phyloP scores from a whole-genome alignment of 2,329 filamentous ascomycete species.

The Coniella vitis region DNA sequence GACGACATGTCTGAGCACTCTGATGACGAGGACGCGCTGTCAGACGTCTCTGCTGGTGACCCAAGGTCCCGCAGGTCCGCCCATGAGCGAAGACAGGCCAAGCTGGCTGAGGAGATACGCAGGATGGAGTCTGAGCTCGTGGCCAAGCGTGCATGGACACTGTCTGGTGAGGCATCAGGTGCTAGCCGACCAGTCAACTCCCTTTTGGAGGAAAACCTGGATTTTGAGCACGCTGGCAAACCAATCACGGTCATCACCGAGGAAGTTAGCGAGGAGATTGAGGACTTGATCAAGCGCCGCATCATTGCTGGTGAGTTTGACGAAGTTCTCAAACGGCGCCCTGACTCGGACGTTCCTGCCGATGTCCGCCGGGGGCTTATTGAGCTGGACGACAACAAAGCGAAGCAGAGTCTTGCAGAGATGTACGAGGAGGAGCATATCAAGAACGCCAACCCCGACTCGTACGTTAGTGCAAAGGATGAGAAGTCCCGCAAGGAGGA shows the following conservation, averaged over 20 bases:
- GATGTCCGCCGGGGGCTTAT: constrained; percentile 63
- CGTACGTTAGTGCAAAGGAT: constrained; percentile 73
- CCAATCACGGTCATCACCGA: constrained; percentile 90
- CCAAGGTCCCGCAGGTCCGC: constrained; percentile 70
- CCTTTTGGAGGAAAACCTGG: constrained; percentile 85
- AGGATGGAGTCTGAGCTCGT: constrained; percentile 84
- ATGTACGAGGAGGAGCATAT: constrained; percentile 92
- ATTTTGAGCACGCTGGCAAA: constrained; percentile 93
- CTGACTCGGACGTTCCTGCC: constrained; percentile 59
- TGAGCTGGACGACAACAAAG: constrained; percentile 80
- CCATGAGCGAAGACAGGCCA: constrained; percentile 81
- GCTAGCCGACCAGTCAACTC: constrained; percentile 82
- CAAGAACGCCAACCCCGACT: constrained; percentile 66
- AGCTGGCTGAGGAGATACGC: constrained; percentile 83
- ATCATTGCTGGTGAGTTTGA: constrained; percentile 90
- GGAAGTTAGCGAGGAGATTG: constrained; percentile 84
- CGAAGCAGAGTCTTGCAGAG: constrained; percentile 81
- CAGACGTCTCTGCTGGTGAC: constrained; percentile 61
- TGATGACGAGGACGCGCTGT: constrained; percentile 58
- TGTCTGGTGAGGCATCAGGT: constrained; percentile 81
- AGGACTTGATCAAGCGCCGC: constrained; percentile 87
- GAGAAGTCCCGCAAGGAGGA: constrained; percentile 80
- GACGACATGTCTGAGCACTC: constrained; percentile 65
- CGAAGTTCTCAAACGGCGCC: constrained; percentile 76
- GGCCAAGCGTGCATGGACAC: constrained; percentile 83